Percentiles rank a stretch among this genome's conserved stretches.
Evolutionary conservation across 306 rosid genomes (phyloP).

Genomic region (Neltuma alba): DNA sequence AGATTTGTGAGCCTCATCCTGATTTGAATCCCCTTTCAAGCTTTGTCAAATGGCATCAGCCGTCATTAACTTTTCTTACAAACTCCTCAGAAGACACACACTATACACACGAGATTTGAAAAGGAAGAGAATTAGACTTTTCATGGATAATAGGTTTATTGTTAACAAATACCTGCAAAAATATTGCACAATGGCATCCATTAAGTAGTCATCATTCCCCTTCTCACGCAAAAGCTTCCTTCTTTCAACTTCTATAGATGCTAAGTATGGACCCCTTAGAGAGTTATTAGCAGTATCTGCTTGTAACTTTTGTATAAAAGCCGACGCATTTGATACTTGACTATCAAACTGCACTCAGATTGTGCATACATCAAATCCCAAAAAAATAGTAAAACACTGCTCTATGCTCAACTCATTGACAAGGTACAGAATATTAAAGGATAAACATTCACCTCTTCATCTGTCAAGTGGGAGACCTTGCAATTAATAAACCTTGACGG

Average conservation of each 20-base stretch:
- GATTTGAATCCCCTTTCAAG: slow-evolving; percentile 1
- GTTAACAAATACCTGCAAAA: slow-evolving; percentile 57
- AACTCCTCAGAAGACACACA: slow-evolving; percentile 14
- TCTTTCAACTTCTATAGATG: slow-evolving; percentile 89
- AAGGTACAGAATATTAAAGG: slow-evolving; percentile 26
- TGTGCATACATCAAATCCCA: slow-evolving; percentile 37
- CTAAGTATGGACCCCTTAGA: slow-evolving; percentile 80
- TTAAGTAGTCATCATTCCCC: slow-evolving; percentile 60
- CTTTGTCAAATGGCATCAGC: not conserved
- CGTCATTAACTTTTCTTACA: slow-evolving; percentile 3
- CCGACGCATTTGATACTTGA: slow-evolving; percentile 70
- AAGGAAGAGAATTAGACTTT: slow-evolving; percentile 2
- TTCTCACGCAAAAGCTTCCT: slow-evolving; percentile 69
- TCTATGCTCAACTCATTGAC: slow-evolving; percentile 20
- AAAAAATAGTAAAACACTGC: slow-evolving; percentile 12
- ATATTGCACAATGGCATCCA: slow-evolving; percentile 70
- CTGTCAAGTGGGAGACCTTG: slow-evolving; percentile 75
- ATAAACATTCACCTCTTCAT: slow-evolving; percentile 64
- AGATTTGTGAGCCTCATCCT: slow-evolving; percentile 14
- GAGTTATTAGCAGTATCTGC: slow-evolving; percentile 46
- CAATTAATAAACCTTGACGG: slow-evolving; percentile 59
- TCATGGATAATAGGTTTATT: slow-evolving; percentile 4
- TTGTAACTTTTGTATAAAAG: slow-evolving; percentile 66
- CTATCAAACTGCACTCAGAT: slow-evolving; percentile 79
- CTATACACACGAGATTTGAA: not conserved